Evolutionary conservation across 169 alveolate genomes (phyloP).

Genomic region (Cryptosporidium viatorum): DNA sequence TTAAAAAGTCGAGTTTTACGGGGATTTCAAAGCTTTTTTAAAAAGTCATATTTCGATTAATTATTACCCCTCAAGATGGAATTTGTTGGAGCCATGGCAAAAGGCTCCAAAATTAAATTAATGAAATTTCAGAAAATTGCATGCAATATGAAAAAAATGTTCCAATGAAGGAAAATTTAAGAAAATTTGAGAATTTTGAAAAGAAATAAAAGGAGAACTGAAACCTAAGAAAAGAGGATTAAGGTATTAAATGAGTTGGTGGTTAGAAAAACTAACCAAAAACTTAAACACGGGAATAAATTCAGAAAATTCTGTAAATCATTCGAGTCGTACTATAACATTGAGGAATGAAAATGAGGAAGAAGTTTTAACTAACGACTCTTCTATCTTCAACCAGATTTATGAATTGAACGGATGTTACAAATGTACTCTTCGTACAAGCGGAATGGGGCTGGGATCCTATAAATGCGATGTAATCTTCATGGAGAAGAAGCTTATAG

Average conservation of each 20-base stretch:
- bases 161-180: neutral
- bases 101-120: conserved; percentile 16
- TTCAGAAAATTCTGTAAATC: conserved; percentile 1
- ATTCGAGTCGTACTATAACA: neutral
- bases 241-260: conserved; percentile 10
- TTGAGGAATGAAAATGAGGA: neutral
- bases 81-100: conserved; percentile 17
- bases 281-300: neutral
- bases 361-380: neutral
- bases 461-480: conserved; percentile 45
- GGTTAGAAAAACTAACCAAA: neutral
- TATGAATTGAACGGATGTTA: conserved; percentile 61
- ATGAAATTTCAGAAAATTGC: conserved; percentile 41
- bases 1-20: neutral
- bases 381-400: conserved; percentile 30
- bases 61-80: neutral
- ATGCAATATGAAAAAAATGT: neutral
- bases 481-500: conserved; percentile 55
- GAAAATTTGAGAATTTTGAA: neutral
- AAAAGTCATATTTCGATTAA: neutral
- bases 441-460: conserved; percentile 31
- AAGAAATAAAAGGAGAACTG: neutral
- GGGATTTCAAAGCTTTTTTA: neutral
- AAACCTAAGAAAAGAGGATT: neutral
- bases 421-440: conserved; percentile 17